These are phyloP conservation scores for Sutorius eximius DNA, from an alignment of 1,284 basidiomycete species.

Conservation along the genomic window DNA sequence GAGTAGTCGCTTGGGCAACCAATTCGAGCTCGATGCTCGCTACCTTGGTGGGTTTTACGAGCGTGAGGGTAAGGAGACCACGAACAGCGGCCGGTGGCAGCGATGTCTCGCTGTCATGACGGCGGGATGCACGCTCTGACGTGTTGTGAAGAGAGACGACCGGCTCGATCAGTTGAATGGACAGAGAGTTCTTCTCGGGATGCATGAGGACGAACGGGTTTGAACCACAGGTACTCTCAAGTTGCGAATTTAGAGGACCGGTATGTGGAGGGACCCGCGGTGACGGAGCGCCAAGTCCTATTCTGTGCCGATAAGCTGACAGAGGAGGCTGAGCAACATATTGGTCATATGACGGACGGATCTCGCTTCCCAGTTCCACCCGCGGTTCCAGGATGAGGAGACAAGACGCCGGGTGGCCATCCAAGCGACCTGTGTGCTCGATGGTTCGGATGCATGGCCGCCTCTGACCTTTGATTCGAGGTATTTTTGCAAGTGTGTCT, in stretches of 20 bases:
- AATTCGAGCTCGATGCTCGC: conserved; percentile 83
- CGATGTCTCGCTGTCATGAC: conserved; percentile 41
- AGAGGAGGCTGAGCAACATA: background rate
- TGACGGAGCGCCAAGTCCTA: too few relatives aligned
- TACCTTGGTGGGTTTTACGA: conserved; percentile 84
- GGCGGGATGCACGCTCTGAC: conserved; percentile 44
- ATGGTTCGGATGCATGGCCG: conserved; percentile 1
- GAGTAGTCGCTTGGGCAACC: conserved; percentile 62
- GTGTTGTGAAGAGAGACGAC: conserved; percentile 70
- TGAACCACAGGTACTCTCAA: conserved; percentile 1
- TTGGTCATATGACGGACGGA: conserved; percentile 2
- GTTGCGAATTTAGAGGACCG: background rate
- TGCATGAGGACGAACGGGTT: conserved; percentile 7
- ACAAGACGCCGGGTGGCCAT: background rate
- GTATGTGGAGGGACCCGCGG: background rate
- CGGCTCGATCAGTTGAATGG: conserved; percentile 78
- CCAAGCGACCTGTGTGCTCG: background rate
- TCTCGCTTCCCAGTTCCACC: conserved; percentile 2
- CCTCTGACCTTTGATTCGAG: background rate
- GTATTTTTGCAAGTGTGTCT: conserved; percentile 4
- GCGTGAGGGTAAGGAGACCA: conserved; percentile 81
- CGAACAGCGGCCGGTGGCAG: conserved; percentile 78
- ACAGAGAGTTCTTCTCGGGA: conserved; percentile 41
- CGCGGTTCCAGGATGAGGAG: conserved; percentile 4
- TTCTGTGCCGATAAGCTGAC: too few relatives aligned